Evolutionary conservation across 495 filamentous ascomycete species (phyloP), one percentile per base, ranked within the genome.

Genomic region (Penicillium bialowiezense): DNA sequence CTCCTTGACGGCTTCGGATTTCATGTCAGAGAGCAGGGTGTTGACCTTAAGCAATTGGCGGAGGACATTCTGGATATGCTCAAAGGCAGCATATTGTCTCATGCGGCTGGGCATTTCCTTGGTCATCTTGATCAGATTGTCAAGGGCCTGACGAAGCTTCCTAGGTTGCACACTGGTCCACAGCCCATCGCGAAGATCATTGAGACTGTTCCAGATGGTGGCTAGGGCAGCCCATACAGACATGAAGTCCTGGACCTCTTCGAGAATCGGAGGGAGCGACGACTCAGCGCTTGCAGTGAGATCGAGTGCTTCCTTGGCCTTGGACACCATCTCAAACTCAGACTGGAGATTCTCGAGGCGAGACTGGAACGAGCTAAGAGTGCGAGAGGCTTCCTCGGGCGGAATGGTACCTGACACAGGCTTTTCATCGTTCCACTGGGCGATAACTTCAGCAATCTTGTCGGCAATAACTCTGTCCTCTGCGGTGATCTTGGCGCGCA

Each of bases 101-200:
- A 97, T 99, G 36, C 93, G 84, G 67, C 89, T 95, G 0, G 93
- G 93, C 93, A 99, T 99, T 50, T 97, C 91, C 73, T 96, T 99
- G 38, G 91, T 96, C 86, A 96, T 93, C 71, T 95, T 96, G 62
- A 97, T 88, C 23, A 97, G 77, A 29, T 84, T 82, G 60, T 99
- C 93, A 40, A 99, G 82, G 13, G 89, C 85, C 48, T 88, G 80
- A 23, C 95, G 81, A 50, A 97, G 80, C 69, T 97, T 97, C 36
- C 93, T 79, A 2, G 93, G 90, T 58, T 96, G 88, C 2, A 97
- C 85, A 62, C 87, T 96, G 26, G 85, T 90, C 93, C 93, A 99
- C 1, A 91, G 81, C 19, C 78, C 86, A 53, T 97, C 95, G 12
- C 89, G 83, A 21, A 97, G 85, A 57, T 97, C 93, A 60, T 96